A percentile compares a stretch with the other conserved stretches of the same genome.
Evolutionary conservation across 495 filamentous ascomycete species (phyloP).

Genomic region (Lindgomyces ingoldianus): DNA sequence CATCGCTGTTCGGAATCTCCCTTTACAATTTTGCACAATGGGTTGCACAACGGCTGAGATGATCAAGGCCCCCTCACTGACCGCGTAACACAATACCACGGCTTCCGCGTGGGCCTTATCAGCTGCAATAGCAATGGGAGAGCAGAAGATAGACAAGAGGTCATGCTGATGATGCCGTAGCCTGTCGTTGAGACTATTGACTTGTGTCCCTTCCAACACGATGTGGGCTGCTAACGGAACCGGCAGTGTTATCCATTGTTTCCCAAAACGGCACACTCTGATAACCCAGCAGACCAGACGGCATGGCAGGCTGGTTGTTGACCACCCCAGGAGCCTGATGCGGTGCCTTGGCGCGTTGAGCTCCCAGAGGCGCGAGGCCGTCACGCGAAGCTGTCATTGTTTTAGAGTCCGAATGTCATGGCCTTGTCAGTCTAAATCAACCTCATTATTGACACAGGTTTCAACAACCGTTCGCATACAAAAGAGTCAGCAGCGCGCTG

Average conservation of each 20-base stretch:
- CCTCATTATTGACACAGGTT: background rate
- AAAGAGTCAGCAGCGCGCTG: background rate
- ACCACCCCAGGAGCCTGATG: background rate
- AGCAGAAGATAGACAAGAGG: background rate
- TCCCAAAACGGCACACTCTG: conserved; percentile 26
- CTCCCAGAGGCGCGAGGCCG: background rate
- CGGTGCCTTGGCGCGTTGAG: background rate
- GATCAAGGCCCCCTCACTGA: background rate
- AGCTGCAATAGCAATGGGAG: background rate
- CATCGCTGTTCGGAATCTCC: background rate
- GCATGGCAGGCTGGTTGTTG: no score
- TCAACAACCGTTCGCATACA: no score
- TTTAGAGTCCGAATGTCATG: background rate
- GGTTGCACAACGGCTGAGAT: conserved; percentile 1
- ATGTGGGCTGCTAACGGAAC: background rate
- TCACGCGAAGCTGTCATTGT: conserved; percentile 1
- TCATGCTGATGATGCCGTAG: background rate
- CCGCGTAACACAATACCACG: background rate
- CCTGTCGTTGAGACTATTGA: background rate
- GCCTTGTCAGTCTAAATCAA: background rate
- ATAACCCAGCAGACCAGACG: no score
- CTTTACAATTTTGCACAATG: background rate
- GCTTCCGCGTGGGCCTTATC: no score
- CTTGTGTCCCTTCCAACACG: conserved; percentile 1
- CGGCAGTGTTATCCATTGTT: conserved; percentile 6